Conservation (phyloP, 345 rosid species). For the Zanthoxylum bungeanum region DNA sequence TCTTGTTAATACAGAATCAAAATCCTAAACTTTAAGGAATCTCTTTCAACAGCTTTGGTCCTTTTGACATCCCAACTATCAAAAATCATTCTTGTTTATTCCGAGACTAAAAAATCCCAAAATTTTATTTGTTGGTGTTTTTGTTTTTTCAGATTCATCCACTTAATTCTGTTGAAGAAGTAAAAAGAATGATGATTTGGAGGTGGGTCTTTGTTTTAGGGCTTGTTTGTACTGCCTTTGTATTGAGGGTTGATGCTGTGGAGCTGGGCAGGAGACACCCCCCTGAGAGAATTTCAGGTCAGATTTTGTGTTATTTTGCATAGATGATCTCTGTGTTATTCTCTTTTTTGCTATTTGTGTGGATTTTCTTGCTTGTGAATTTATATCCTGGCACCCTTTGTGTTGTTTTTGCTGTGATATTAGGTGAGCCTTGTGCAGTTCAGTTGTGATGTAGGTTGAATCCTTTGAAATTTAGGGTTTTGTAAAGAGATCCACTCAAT, state of each 20-base stretch:
- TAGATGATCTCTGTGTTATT: too few species aligned
- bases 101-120: not conserved
- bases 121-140: not conserved
- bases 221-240: slow-evolving; percentile 33
- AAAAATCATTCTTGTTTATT: not conserved
- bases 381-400: not conserved
- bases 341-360: slow-evolving; percentile 1
- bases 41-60: slow-evolving; percentile 32
- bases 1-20: slow-evolving; percentile 11
- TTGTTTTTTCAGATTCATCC: slow-evolving; percentile 8
- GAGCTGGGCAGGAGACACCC: slow-evolving; percentile 66
- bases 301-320: too few species aligned
- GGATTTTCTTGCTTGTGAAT: not conserved
- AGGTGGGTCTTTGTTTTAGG: slow-evolving; percentile 49
- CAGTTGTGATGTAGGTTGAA: not conserved
- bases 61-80: slow-evolving; percentile 38
- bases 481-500: not conserved
- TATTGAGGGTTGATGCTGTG: slow-evolving; percentile 43
- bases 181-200: slow-evolving; percentile 46
- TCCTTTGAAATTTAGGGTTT: not conserved
- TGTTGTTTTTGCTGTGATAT: not conserved
- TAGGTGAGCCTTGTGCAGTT: not conserved
- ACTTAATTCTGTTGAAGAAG: slow-evolving; percentile 2
- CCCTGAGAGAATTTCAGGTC: slow-evolving; percentile 92
- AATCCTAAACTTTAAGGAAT: slow-evolving; percentile 23